A percentile compares a stretch with the other conserved stretches of the same genome.
phyloP scores from a whole-genome alignment of 116 monocot genomes.

The Trichopus zeylanicus region DNA sequence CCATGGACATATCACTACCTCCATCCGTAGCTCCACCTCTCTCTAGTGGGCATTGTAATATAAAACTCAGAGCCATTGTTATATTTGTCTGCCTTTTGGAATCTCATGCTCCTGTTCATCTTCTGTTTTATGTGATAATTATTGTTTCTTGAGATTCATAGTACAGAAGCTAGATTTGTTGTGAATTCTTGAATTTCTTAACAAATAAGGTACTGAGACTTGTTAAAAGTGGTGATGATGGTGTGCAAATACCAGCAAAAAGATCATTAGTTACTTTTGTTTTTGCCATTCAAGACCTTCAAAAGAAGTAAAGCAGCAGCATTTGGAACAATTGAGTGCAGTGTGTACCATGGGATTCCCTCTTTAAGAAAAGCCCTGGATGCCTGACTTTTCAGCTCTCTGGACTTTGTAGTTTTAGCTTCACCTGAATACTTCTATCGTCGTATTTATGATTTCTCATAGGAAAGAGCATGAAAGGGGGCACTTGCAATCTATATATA shows the following conservation, averaged over 20 bases:
- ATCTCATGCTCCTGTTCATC: background rate
- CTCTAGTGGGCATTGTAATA: conserved; percentile 6
- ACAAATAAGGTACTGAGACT: background rate
- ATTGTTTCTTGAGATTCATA: background rate
- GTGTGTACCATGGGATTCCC: background rate
- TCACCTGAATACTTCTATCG: no score
- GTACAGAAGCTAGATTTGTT: background rate
- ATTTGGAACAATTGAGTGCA: background rate
- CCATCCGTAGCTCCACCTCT: conserved; percentile 3
- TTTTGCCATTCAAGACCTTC: background rate
- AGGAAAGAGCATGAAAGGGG: no score
- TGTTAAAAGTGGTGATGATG: background rate
- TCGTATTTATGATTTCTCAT: no score
- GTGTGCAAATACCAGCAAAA: background rate
- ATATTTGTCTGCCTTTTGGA: conserved; percentile 13
- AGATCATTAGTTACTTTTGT: background rate
- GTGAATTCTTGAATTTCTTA: background rate
- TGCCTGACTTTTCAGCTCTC: no score
- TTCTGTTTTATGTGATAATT: background rate
- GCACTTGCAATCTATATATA: no score
- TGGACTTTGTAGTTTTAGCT: no score
- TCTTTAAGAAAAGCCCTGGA: background rate
- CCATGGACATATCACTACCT: conserved; percentile 7
- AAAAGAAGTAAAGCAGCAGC: background rate
- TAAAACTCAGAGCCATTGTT: conserved; percentile 4